phyloP scores from a whole-genome alignment of 495 filamentous ascomycete species.

The Hypoxylon lienhwacheense region DNA sequence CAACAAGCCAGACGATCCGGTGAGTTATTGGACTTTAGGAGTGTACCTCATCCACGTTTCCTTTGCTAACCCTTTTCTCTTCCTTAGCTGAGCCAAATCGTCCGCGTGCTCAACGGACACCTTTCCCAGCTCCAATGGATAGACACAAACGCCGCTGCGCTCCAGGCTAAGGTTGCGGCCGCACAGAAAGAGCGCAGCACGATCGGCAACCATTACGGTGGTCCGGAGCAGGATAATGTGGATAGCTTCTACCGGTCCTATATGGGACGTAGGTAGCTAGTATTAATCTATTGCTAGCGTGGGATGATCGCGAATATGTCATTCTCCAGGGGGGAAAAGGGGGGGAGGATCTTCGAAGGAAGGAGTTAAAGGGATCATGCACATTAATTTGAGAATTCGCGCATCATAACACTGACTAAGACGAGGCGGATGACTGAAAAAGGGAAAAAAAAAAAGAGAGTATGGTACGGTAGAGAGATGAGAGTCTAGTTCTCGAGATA shows the following conservation, averaged over 20 bases:
- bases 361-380: constrained; percentile 22
- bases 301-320: no score
- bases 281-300: background rate
- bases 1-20: constrained; percentile 86
- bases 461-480: constrained; percentile 24
- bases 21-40: constrained; percentile 49
- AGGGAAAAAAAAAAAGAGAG: constrained; percentile 8
- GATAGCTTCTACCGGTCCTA: constrained; percentile 84
- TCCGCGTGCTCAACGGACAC: constrained; percentile 90
- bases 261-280: constrained; percentile 60
- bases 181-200: constrained; percentile 75
- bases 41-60: constrained; percentile 4
- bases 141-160: constrained; percentile 76
- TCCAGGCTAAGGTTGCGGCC: constrained; percentile 74
- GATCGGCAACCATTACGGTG: constrained; percentile 63
- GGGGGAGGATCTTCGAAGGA: no score
- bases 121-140: constrained; percentile 87
- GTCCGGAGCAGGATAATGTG: constrained; percentile 62
- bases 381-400: constrained; percentile 25
- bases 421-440: no score
- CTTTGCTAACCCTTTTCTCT: constrained; percentile 9
- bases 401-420: constrained; percentile 12
- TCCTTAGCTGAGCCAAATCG: constrained; percentile 82
- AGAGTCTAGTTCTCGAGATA: constrained; percentile 31
- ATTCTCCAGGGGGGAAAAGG: no score